Conservation (phyloP, 2,329 filamentous ascomycete genomes). For the Rhynchosporium agropyri region DNA sequence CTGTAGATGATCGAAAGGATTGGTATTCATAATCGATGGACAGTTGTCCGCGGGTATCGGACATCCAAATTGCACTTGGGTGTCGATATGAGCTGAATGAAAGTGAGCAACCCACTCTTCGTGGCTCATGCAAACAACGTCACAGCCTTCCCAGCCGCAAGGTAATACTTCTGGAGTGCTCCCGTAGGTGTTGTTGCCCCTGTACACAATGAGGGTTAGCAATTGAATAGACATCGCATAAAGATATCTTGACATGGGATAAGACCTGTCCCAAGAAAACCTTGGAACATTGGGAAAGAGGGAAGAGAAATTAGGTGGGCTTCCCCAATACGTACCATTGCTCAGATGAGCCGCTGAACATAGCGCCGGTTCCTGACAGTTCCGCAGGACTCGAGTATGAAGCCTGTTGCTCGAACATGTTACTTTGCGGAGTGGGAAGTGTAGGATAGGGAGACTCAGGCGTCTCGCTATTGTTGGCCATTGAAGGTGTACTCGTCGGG, state of each 20-base stretch:
- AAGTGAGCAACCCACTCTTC: slow-evolving; percentile 37
- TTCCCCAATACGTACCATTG: slow-evolving; percentile 9
- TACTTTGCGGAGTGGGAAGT: slow-evolving; percentile 23
- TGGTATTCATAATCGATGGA: slow-evolving; percentile 29
- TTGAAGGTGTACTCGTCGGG: slow-evolving; percentile 31
- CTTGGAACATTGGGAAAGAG: too few species aligned
- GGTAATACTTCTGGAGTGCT: slow-evolving; percentile 25
- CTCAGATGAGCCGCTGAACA: slow-evolving; percentile 23
- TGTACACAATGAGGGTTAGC: too few species aligned
- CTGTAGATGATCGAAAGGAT: slow-evolving; percentile 39
- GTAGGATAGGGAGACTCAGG: slow-evolving; percentile 25
- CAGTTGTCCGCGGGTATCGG: slow-evolving; percentile 36
- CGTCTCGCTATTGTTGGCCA: slow-evolving; percentile 28
- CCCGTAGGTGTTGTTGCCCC: slow-evolving; percentile 15
- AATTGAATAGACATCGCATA: too few species aligned
- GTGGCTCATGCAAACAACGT: slow-evolving; percentile 30
- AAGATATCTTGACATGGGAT: too few species aligned
- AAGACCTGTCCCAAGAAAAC: too few species aligned
- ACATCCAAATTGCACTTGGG: slow-evolving; percentile 38
- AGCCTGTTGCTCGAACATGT: slow-evolving; percentile 16
- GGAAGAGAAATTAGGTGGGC: too few species aligned
- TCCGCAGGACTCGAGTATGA: slow-evolving; percentile 17
- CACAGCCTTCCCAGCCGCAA: slow-evolving; percentile 39
- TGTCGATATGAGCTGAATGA: slow-evolving; percentile 38
- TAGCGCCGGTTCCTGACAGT: slow-evolving; percentile 31